Percentiles rank a stretch among this genome's conserved stretches.
These are phyloP conservation scores for Trametes cinnabarina DNA, from an alignment of 768 basidiomycete genomes.

Conservation along the genomic window DNA sequence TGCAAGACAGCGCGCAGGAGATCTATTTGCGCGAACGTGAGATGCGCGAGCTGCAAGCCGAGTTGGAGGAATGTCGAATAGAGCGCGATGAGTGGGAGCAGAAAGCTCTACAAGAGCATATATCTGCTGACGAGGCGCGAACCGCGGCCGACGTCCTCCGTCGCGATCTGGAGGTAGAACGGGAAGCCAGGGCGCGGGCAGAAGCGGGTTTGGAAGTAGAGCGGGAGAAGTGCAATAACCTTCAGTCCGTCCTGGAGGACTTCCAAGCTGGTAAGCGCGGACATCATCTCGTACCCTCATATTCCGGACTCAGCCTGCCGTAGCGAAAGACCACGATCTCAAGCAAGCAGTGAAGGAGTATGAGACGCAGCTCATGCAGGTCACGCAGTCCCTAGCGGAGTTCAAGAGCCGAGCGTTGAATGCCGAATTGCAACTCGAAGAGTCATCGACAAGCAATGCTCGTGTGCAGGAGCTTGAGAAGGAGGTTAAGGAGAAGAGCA, in stretches of 20 bases:
- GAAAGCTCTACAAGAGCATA: constrained; percentile 61
- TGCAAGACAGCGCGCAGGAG: constrained; percentile 72
- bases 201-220: constrained; percentile 60
- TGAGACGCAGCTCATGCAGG: constrained; percentile 66
- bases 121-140: constrained; percentile 67
- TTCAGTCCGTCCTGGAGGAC: constrained; percentile 92
- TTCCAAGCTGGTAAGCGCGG: constrained; percentile 83
- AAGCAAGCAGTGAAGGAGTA: constrained; percentile 79
- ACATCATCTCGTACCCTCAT: neutral
- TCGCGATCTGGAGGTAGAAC: constrained; percentile 66
- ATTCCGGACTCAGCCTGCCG: constrained; percentile 15
- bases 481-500: constrained; percentile 92
- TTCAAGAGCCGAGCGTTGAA: constrained; percentile 84
- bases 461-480: constrained; percentile 75
- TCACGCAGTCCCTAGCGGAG: constrained; percentile 80
- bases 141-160: constrained; percentile 53
- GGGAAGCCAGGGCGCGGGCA: constrained; percentile 56
- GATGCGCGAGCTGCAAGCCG: constrained; percentile 76
- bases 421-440: constrained; percentile 84
- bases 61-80: constrained; percentile 81
- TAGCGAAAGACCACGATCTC: constrained; percentile 92
- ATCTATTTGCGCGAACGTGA: constrained; percentile 70
- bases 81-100: constrained; percentile 77
- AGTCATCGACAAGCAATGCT: constrained; percentile 62
- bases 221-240: constrained; percentile 71